Base-by-base conservation (phyloP, 805 yeast genomes). In the Blastobotrys parvus region DNA sequence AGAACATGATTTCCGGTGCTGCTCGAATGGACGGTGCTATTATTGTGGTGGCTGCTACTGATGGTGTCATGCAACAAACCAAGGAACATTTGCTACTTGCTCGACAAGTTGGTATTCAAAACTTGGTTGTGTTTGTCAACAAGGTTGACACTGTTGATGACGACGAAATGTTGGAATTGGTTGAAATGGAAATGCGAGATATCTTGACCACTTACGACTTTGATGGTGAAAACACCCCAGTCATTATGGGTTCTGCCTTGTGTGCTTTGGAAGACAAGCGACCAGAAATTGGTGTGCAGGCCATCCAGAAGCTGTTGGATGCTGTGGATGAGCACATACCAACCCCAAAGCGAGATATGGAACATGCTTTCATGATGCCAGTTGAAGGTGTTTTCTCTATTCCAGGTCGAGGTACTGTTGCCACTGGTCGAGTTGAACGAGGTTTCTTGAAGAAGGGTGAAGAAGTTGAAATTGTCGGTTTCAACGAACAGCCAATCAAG, bases 151-250 rank as follows among this genome's bases (percentile, higher is more conserved):
- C 95, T 57, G 78, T 92, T 63, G 97, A 92, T 63, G 98, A 92
- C 67, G 94, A 95, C 53, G 98, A 92, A 75, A 92, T 90, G 97
- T 77, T 92, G 67, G 98, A 92, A 75, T 80, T 92, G 59, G 98
- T 92, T 54, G 98, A 92, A 75, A 92, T 92, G 98, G 98, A 92
- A 76, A 92, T 92, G 98, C 84, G 98, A 73, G 98, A 92, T 65
- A 76, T 92, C 54, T 75, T 92, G 63, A 62, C 80, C 54, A 75
- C 84, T 54, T 92, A 89, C 68, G 97, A 97, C 47, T 92, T 90
- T 56, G 97, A 92, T 62, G 98, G 97, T 71, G 98, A 92, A 62
- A 82, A 90, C 71, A 82, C 95, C 53, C 98, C 98, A 47, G 97
- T 92, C 49, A 71, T 92, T 54, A 89, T 90, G 96, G 98, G 98